phyloP scores from a whole-genome alignment of 495 filamentous ascomycete genomes.

The Podospora tetraspora region DNA sequence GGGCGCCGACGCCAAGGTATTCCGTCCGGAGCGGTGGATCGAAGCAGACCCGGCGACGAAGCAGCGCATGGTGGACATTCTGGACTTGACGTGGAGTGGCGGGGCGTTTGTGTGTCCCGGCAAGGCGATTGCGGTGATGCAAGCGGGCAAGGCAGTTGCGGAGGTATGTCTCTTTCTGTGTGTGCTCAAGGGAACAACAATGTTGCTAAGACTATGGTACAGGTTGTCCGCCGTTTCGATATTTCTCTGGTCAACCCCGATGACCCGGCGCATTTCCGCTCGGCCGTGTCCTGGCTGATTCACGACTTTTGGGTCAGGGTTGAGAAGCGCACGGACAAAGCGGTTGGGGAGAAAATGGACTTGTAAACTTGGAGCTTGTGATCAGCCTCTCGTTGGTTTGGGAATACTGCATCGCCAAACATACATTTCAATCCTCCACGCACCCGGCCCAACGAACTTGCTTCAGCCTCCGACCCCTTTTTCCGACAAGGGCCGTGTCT shows the following conservation, averaged over 20 bases:
- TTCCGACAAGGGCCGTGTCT: neutral
- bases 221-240: slow-evolving; percentile 19
- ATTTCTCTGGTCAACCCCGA: slow-evolving; percentile 16
- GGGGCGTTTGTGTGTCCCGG: slow-evolving; percentile 41
- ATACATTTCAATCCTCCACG: neutral
- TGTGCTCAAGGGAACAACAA: neutral
- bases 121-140: slow-evolving; percentile 31
- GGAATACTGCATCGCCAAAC: neutral
- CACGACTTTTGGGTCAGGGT: slow-evolving; percentile 23
- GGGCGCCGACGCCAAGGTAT: slow-evolving; percentile 30
- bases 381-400: neutral
- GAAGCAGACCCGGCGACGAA: slow-evolving; percentile 31
- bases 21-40: slow-evolving; percentile 40
- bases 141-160: slow-evolving; percentile 51
- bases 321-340: slow-evolving; percentile 2
- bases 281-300: slow-evolving; percentile 18
- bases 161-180: slow-evolving; percentile 38
- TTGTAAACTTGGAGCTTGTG: neutral
- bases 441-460: neutral
- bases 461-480: neutral
- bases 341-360: neutral
- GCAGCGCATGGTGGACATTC: slow-evolving; percentile 33
- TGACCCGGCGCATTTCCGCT: slow-evolving; percentile 26
- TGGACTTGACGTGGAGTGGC: slow-evolving; percentile 33
- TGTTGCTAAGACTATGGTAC: neutral